A percentile compares a stretch with the other conserved stretches of the same genome.
Evolutionary conservation across 495 filamentous ascomycete genomes (phyloP).

Genomic region (Aspergillus mulundensis): DNA sequence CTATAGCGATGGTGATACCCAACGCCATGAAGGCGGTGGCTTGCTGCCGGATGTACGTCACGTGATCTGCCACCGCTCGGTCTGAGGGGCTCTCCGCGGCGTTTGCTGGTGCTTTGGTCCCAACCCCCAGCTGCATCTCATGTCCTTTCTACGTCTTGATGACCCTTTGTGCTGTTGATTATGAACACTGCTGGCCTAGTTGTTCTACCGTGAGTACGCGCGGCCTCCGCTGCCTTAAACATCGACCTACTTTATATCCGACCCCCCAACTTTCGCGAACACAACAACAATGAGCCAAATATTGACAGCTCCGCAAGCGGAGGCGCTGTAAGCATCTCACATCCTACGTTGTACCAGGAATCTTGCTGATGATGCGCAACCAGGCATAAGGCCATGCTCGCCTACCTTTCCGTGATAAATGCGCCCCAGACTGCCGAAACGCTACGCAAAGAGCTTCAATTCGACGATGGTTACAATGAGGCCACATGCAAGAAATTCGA

Average conservation of each 20-base stretch:
- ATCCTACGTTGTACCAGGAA: conserved; percentile 4
- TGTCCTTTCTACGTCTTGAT: not conserved
- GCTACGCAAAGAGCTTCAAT: conserved; percentile 48
- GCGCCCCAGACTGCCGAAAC: conserved; percentile 60
- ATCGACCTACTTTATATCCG: not conserved
- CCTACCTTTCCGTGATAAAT: conserved; percentile 69
- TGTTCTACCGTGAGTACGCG: not conserved
- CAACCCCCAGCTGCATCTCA: not conserved
- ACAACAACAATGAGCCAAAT: conserved; percentile 57
- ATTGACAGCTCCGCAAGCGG: conserved; percentile 71
- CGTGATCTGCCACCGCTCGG: not conserved
- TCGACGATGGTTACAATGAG: conserved; percentile 70
- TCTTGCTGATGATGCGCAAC: not conserved
- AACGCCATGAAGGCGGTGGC: not conserved
- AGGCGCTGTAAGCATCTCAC: conserved; percentile 66
- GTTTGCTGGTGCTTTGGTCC: not conserved
- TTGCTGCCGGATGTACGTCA: not conserved
- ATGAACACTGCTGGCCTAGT: not conserved
- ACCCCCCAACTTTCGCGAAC: not conserved
- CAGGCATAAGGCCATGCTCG: conserved; percentile 86
- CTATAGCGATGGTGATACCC: not conserved
- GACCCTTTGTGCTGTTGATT: not conserved
- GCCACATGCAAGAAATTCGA: conserved; percentile 83
- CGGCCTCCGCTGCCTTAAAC: not conserved
- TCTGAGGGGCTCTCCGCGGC: not conserved